These are phyloP conservation scores for Dactylellina drechsleri DNA, from an alignment of 2,329 filamentous ascomycete genomes.

Conservation along the genomic window DNA sequence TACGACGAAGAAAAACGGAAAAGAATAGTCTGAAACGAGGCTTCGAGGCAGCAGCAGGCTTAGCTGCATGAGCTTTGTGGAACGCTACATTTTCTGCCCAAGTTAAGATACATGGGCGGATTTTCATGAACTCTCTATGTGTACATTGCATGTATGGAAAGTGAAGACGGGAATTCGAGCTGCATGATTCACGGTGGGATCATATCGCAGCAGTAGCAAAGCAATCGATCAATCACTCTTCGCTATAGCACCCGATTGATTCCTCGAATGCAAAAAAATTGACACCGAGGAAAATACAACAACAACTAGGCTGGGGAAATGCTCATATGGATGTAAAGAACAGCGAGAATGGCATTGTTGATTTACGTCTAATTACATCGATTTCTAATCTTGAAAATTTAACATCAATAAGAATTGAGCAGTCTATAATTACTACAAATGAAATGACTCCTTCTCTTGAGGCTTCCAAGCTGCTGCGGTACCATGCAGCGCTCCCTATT, in stretches of 20 bases:
- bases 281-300: not conserved
- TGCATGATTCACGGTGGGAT: conserved; percentile 24
- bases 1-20: conserved; percentile 30
- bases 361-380: no score
- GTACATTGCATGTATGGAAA: no score
- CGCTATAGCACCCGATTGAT: not conserved
- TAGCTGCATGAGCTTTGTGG: conserved; percentile 35
- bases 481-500: no score
- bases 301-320: not conserved
- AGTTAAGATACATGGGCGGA: not conserved
- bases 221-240: no score
- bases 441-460: no score
- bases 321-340: not conserved
- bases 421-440: no score
- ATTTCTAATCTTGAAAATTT: no score
- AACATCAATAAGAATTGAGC: no score
- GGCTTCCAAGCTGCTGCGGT: no score
- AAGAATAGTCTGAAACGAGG: conserved; percentile 48
- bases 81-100: conserved; percentile 22
- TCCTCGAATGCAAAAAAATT: not conserved
- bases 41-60: conserved; percentile 37
- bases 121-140: not conserved
- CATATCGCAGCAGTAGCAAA: not conserved
- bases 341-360: no score
- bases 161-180: conserved; percentile 19